Conservation (phyloP, 2,329 filamentous ascomycete species). For the Neofusicoccum parvum region DNA sequence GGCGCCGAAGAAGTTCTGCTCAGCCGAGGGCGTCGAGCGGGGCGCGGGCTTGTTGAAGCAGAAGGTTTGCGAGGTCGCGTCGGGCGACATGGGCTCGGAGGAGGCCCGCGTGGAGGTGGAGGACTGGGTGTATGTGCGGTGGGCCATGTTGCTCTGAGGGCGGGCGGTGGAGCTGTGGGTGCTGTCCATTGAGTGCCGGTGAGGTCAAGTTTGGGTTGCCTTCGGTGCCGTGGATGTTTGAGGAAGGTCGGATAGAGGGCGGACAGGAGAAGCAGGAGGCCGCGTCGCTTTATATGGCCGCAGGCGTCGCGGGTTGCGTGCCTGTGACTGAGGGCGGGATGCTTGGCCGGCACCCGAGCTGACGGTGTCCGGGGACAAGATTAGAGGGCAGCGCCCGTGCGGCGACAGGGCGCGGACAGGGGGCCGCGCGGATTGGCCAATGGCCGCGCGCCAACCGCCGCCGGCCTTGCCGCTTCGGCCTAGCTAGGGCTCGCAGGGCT, state of each 20-base stretch:
- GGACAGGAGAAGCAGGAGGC: neutral
- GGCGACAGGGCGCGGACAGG: neutral
- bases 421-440: neutral
- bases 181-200: neutral
- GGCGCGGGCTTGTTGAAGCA: conserved; percentile 19
- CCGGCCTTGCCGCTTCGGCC: neutral
- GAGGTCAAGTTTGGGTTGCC: neutral
- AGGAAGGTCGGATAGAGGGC: neutral
- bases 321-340: neutral
- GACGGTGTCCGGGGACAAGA: conserved; percentile 14
- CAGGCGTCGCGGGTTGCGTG: no score
- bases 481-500: neutral
- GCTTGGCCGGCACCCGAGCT: conserved; percentile 6
- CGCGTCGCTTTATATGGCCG: neutral
- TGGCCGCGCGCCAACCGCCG: neutral
- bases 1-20: conserved; percentile 39
- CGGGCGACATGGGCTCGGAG: conserved; percentile 1
- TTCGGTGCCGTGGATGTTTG: neutral
- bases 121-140: conserved; percentile 16
- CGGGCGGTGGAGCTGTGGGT: neutral
- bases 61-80: conserved; percentile 14
- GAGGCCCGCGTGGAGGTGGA: conserved; percentile 10
- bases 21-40: conserved; percentile 29
- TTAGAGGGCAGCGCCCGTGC: neutral
- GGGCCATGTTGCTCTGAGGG: neutral